A percentile compares a stretch with the other conserved stretches of the same genome.
phyloP scores from a whole-genome alignment of 2,329 filamentous ascomycete species.

The Tolypocladium sp. region DNA sequence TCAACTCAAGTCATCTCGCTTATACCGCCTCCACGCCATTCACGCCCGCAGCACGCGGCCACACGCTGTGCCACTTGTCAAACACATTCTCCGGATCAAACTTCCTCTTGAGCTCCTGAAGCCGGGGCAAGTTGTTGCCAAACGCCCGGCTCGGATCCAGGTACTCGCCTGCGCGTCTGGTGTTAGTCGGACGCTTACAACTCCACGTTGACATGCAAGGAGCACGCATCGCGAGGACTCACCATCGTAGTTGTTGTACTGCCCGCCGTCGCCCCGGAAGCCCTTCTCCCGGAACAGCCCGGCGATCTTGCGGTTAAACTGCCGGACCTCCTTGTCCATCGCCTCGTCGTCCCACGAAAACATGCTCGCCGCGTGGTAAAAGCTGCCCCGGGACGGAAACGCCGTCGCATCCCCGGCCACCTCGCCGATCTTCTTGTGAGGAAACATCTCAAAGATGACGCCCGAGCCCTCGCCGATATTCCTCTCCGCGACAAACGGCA shows the following conservation, averaged over 20 bases:
- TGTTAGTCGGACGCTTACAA: neutral
- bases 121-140: slow-evolving; percentile 17
- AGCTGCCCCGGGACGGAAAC: slow-evolving; percentile 33
- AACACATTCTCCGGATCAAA: slow-evolving; percentile 25
- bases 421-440: slow-evolving; percentile 21
- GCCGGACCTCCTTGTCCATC: slow-evolving; percentile 25
- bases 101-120: slow-evolving; percentile 21
- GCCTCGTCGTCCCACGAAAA: slow-evolving; percentile 29
- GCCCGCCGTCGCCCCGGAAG: slow-evolving; percentile 11
- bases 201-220: neutral
- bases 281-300: slow-evolving; percentile 13
- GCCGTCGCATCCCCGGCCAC: slow-evolving; percentile 27
- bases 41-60: neutral
- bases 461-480: slow-evolving; percentile 12
- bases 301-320: slow-evolving; percentile 26
- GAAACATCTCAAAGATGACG: slow-evolving; percentile 26
- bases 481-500: slow-evolving; percentile 11
- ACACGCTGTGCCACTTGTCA: slow-evolving; percentile 16
- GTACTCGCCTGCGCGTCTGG: slow-evolving; percentile 9
- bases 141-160: slow-evolving; percentile 22
- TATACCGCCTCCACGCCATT: neutral
- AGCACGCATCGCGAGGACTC: neutral
- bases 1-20: too few relatives aligned
- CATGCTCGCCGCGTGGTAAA: slow-evolving; percentile 31
- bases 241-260: slow-evolving; percentile 4